These are phyloP conservation scores for Kodamaea sp. DNA, from an alignment of 1,139 yeast genomes.

Conservation along the genomic window DNA sequence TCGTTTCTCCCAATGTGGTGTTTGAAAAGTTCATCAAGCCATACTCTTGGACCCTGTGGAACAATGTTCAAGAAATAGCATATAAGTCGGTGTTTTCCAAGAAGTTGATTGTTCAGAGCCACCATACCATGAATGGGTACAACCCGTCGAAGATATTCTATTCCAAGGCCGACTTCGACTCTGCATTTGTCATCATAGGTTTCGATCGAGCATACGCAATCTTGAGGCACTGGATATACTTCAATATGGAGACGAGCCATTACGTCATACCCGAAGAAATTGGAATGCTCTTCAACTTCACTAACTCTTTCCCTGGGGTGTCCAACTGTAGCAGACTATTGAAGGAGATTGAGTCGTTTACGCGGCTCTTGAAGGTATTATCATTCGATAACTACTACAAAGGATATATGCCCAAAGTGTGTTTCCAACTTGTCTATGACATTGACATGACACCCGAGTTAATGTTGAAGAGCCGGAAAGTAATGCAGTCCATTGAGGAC, in stretches of 20 bases:
- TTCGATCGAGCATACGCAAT: constrained; percentile 16
- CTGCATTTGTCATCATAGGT: constrained; percentile 12
- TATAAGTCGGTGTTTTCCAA: constrained; percentile 6
- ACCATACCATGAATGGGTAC: constrained; percentile 1
- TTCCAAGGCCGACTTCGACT: constrained; percentile 1
- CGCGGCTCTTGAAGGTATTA: constrained; percentile 21
- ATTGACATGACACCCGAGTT: constrained; percentile 8
- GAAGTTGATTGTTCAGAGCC: constrained; percentile 7
- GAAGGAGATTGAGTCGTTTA: constrained; percentile 11
- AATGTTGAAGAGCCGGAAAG: constrained; percentile 8
- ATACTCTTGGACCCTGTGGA: constrained; percentile 5
- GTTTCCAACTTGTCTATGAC: constrained; percentile 19
- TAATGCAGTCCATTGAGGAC: constrained; percentile 17
- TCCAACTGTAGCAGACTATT: not conserved
- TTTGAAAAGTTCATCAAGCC: constrained; percentile 17
- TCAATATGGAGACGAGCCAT: constrained; percentile 10
- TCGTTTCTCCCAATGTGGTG: constrained; percentile 12
- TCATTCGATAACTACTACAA: constrained; percentile 20
- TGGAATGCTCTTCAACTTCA: constrained; percentile 13
- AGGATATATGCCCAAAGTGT: constrained; percentile 13
- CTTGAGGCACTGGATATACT: constrained; percentile 14
- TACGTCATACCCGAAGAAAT: constrained; percentile 19
- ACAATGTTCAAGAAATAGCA: constrained; percentile 9
- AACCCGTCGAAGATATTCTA: constrained; percentile 16
- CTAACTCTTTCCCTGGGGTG: not conserved